Percentiles rank a stretch among this genome's conserved stretches.
These are phyloP conservation scores for Paecilomyces variotii DNA, from an alignment of 2,329 filamentous ascomycete species.

Conservation along the genomic window DNA sequence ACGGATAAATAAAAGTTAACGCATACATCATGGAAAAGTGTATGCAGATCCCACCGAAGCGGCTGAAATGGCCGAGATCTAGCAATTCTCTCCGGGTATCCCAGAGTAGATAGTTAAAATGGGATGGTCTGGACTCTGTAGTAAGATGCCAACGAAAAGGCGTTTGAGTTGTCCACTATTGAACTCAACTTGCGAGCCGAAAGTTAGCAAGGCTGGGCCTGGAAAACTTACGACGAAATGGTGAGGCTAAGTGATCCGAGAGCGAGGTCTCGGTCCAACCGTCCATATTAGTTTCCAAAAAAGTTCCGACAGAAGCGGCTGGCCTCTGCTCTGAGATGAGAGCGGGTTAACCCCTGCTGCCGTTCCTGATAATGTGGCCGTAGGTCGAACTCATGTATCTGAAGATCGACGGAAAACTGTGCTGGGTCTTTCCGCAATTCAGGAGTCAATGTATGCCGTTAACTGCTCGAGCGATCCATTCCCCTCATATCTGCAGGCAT, in stretches of 20 bases:
- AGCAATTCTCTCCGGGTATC: not conserved
- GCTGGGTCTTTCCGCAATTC: not conserved
- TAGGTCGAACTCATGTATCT: not conserved
- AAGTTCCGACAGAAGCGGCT: not conserved
- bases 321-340: not conserved
- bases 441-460: not conserved
- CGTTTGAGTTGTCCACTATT: not conserved
- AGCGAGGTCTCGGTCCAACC: not conserved
- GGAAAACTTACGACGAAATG: not conserved
- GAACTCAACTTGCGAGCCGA: not conserved
- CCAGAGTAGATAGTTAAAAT: too few relatives aligned
- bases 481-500: too few relatives aligned
- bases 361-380: not conserved
- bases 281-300: not conserved
- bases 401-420: not conserved
- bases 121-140: not conserved
- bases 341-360: not conserved
- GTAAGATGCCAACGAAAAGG: not conserved
- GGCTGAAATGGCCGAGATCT: not conserved
- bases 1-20: not conserved
- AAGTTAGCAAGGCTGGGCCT: not conserved
- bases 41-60: not conserved
- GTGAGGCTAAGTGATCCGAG: not conserved
- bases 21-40: not conserved
- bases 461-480: too few relatives aligned